Conservation (phyloP, 768 basidiomycete genomes). For the Auriscalpium vulgare region DNA sequence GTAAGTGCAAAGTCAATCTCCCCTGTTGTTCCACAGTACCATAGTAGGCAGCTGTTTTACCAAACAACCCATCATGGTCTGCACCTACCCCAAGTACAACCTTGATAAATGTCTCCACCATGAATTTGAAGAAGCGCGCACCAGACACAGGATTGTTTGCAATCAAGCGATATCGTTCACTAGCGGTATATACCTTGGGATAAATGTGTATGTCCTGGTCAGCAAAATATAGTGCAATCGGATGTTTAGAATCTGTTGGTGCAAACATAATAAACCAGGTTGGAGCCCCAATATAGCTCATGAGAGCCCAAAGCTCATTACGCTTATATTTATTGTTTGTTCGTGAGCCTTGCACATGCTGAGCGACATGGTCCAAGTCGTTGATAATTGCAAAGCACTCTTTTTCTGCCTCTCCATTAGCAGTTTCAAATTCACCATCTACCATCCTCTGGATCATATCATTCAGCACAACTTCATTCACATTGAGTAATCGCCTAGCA, state of each 20-base stretch:
- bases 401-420: conserved; percentile 6
- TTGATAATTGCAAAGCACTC: conserved; percentile 6
- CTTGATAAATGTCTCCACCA: conserved; percentile 12
- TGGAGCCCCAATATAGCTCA: conserved; percentile 10
- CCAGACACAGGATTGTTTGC: conserved; percentile 13
- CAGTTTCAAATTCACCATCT: neutral
- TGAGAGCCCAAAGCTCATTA: conserved; percentile 16
- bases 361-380: conserved; percentile 8
- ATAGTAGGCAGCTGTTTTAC: conserved; percentile 14
- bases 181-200: neutral
- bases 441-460: neutral
- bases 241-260: conserved; percentile 15
- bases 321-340: conserved; percentile 8
- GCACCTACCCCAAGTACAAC: neutral
- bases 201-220: conserved; percentile 1
- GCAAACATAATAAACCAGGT: conserved; percentile 18
- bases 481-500: neutral
- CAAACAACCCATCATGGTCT: conserved; percentile 8
- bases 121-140: conserved; percentile 13
- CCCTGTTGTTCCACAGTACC: conserved; percentile 15
- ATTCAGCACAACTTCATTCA: conserved; percentile 1
- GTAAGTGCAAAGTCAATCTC: conserved; percentile 9
- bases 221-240: conserved; percentile 11
- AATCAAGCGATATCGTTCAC: conserved; percentile 3
- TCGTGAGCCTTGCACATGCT: conserved; percentile 11